Evolutionary conservation across 1,284 basidiomycete species (phyloP), one percentile per base, ranked within the genome.

Genomic region (Boletus albobrunnescens): DNA sequence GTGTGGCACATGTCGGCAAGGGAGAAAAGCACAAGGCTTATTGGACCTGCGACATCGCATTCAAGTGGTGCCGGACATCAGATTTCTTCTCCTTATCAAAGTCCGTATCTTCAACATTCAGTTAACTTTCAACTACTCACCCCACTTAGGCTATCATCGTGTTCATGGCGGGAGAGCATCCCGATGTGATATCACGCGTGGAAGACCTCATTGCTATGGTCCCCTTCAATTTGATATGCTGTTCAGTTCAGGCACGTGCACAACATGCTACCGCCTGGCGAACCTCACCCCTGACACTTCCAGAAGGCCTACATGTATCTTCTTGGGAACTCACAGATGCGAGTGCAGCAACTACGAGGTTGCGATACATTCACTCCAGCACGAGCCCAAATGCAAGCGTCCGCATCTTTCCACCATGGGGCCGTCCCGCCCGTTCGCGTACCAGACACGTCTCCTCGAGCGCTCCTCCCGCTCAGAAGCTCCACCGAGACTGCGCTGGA

Each of bases 401-500:
- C n/a, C n/a, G n/a, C n/a, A n/a, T n/a, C 32, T 17, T 4, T 2
- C 24, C 24, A 19, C 8, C 39, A 59, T 57, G 59, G 63, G 63
- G 44, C 62, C 41, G 31, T 10, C 41, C 20, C 78, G 75, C 43
- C 75, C 82, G n/a, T 90, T 90, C 67, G 81, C 83, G 19, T 91
- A 91, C 66, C 87, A 91, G 68, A 82, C 81, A 53, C 81, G 87
- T 36, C 74, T 91, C 32, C 73, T 91, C 30, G 87, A 90, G 64
- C 79, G 87, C 26, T 73, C 81, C 1, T 81, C 55, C 20, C 43
- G 40, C 33, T 2, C 56, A 1, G 56, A 55, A 1, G 4, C 42
- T 1, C 69, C 76, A n/a, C 4, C 4, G 19, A 72, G 76, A 10
- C 69, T 82, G 45, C 73, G 78, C 67, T 87, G 83, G 84, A 73